A percentile compares a stretch with the other conserved stretches of the same genome.
Evolutionary conservation across 2,329 filamentous ascomycete genomes (phyloP).

Genomic region (Ampelomyces quisqualis): DNA sequence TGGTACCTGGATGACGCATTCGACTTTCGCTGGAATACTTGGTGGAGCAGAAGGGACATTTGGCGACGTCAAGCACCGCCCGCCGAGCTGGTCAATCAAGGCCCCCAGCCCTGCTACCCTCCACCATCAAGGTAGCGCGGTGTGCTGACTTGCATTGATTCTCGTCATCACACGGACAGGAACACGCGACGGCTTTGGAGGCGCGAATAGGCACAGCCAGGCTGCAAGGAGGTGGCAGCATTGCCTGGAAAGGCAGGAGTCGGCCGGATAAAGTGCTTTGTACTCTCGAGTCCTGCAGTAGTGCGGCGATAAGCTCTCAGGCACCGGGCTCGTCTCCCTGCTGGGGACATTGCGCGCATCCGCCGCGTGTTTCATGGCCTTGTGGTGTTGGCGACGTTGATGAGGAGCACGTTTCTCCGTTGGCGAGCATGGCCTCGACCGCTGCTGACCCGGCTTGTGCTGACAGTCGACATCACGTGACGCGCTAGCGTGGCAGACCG

Average conservation of each 20-base stretch:
- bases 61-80: too few species aligned
- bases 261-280: constrained; percentile 14
- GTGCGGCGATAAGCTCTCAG: constrained; percentile 8
- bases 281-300: constrained; percentile 12
- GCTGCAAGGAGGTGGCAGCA: constrained; percentile 13
- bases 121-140: constrained; percentile 8
- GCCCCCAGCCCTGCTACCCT: background rate
- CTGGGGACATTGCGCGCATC: background rate
- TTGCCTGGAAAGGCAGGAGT: constrained; percentile 14
- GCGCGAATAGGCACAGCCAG: background rate
- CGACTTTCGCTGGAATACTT: constrained; percentile 10
- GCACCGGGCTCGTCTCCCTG: constrained; percentile 1
- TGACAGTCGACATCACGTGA: background rate
- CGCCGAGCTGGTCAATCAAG: too few species aligned
- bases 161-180: constrained; percentile 9
- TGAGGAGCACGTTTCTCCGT: too few species aligned
- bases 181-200: constrained; percentile 6
- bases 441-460: background rate
- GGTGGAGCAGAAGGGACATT: too few species aligned
- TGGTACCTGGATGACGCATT: constrained; percentile 41
- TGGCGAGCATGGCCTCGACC: background rate
- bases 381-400: background rate
- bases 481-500: background rate
- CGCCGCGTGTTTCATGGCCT: constrained; percentile 3
- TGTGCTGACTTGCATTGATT: constrained; percentile 16